Evolutionary conservation across 2,329 filamentous ascomycete genomes (phyloP), one percentile per base, ranked within the genome.

Genomic region (Colletotrichum tanaceti): DNA sequence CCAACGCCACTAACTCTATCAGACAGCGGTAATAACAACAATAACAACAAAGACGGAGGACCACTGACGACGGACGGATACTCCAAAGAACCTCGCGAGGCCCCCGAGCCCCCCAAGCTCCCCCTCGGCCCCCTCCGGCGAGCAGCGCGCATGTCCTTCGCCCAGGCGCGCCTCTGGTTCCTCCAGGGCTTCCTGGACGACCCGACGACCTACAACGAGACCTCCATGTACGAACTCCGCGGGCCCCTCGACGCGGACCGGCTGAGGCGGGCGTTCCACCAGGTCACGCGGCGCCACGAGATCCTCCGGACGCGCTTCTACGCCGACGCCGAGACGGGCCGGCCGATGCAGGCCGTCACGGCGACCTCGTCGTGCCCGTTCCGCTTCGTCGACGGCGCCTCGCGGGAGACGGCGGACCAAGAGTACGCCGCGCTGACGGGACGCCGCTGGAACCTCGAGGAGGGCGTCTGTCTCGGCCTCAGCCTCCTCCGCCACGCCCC

Each of bases 151-250:
- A 78, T 84, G 67, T 82, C 82, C 3, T 75, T 76, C n/a, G 77
- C 73, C 9, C 82, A 84, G 70, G 74, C 77, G 0, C 73, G 80
- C 0, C 81, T 84, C 68, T 85, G 80, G 80, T 81, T 82, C 65
- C 67, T 80, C 0, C 68, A 71, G 4, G 65, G 73, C 7, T 74
- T 73, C 4, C 32, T 82, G 3, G 68, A 80, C 9, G 78, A 84
- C 54, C 74, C 74, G 9, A 80, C 77, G 0, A 77, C 79, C 2
- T 80, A 77, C 68, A 86, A 86, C 70, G 74, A 79, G 38, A 77
- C 79, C 0, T 70, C 76, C 1, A 72, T 58, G 0, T 74, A 76
- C 61, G 67, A 74, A 2, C 49, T 84, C 3, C 72, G 49, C 0
- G 82, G 83, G 0, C 60, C 54, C 2, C 44, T 85, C 0, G 60